phyloP scores from a whole-genome alignment of 257 asterid species.

The Lycium barbarum region DNA sequence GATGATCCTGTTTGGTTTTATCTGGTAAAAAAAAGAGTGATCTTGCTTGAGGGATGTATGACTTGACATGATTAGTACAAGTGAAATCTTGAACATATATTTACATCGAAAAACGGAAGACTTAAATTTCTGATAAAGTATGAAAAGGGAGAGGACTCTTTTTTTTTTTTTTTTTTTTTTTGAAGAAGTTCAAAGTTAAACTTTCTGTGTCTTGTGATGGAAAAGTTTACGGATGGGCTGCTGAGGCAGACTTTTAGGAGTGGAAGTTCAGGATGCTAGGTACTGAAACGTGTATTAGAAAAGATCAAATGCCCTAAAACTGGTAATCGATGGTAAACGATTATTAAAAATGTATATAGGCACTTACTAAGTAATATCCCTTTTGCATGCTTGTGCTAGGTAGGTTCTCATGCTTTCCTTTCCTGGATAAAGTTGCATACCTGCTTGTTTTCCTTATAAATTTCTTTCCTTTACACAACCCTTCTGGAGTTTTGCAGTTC shows the following conservation, averaged over 20 bases:
- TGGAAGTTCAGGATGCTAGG: constrained; percentile 1
- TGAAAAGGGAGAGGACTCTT: background rate
- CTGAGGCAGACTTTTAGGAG: background rate
- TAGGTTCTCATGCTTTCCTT: constrained; percentile 4
- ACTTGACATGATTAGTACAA: background rate
- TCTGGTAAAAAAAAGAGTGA: background rate
- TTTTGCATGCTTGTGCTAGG: background rate
- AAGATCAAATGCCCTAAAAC: background rate
- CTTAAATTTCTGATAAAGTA: background rate
- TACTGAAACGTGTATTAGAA: background rate
- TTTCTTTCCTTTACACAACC: constrained; percentile 36
- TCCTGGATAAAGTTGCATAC: background rate
- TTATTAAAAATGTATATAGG: background rate
- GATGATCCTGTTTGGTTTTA: background rate
- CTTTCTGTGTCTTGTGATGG: background rate
- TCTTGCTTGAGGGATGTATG: background rate
- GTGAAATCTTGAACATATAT: background rate
- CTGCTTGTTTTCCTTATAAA: constrained; percentile 31
- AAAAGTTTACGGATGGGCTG: background rate
- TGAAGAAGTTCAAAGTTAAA: background rate
- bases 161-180: too few species aligned
- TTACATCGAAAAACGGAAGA: background rate
- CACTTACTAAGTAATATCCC: background rate
- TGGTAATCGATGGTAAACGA: background rate
- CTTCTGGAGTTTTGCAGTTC: constrained; percentile 61